phyloP scores from a whole-genome alignment of 352 stramenopile species.

The Blastocystis hominis region DNA sequence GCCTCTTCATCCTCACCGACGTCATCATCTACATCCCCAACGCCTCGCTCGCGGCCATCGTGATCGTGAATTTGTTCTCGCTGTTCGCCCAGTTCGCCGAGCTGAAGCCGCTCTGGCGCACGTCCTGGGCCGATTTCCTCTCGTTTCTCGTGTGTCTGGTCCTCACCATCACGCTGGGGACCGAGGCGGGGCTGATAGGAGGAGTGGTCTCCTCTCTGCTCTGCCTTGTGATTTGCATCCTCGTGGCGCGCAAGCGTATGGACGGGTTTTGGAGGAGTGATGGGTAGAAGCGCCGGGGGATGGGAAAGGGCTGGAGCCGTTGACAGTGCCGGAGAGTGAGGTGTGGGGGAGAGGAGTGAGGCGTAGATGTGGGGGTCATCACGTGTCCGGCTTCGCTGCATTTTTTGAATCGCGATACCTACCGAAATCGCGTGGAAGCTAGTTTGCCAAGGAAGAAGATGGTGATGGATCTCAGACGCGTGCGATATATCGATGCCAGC shows the following conservation, averaged over 20 bases:
- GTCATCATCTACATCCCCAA: conserved; percentile 56
- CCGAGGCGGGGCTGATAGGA: conserved; percentile 32
- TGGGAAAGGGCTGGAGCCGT: not conserved
- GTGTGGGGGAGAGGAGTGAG: not conserved
- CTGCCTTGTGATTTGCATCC: not conserved
- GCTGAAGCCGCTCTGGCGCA: not conserved
- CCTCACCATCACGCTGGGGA: conserved; percentile 47
- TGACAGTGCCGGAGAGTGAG: not conserved
- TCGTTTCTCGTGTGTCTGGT: conserved; percentile 26
- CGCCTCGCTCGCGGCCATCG: conserved; percentile 41
- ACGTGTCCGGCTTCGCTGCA: not conserved
- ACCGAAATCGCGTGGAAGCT: not conserved
- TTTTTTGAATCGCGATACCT: conserved; percentile 39
- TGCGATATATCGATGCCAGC: conserved; percentile 14
- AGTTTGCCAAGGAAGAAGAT: not conserved
- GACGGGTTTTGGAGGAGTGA: not conserved
- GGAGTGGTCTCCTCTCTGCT: conserved; percentile 31
- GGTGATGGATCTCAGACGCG: not conserved
- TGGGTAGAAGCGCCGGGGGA: not conserved
- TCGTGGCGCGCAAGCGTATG: not conserved
- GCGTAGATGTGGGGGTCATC: not conserved
- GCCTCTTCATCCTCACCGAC: conserved; percentile 41
- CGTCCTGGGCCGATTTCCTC: conserved; percentile 32
- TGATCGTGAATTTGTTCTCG: conserved; percentile 51
- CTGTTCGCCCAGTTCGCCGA: conserved; percentile 47